phyloP scores from a whole-genome alignment of 768 basidiomycete genomes.

The Russula foetens region DNA sequence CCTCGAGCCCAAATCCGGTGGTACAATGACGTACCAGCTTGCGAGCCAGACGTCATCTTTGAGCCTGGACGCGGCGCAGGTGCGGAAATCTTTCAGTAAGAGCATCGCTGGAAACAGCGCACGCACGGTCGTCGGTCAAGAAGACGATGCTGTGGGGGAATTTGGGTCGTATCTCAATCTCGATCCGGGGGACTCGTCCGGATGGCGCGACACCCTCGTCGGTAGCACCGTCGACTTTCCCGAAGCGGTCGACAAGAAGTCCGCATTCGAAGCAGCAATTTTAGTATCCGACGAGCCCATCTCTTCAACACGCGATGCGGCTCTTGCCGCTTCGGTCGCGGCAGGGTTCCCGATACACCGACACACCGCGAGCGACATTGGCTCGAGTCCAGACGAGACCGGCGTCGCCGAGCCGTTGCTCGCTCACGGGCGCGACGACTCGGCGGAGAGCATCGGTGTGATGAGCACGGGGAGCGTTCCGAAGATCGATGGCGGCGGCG shows the following conservation, averaged over 20 bases:
- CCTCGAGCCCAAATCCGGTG: conserved; percentile 9
- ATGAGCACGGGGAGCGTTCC: background rate
- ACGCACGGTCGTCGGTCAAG: conserved; percentile 23
- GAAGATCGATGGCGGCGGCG: background rate
- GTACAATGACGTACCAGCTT: conserved; percentile 29
- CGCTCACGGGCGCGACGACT: conserved; percentile 17
- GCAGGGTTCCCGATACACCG: conserved; percentile 4
- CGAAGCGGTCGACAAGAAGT: background rate
- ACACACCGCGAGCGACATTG: conserved; percentile 5
- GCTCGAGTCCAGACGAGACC: conserved; percentile 2
- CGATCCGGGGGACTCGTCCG: conserved; percentile 12
- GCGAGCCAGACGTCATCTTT: conserved; percentile 26
- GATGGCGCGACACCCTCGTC: conserved; percentile 18
- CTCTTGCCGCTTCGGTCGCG: background rate
- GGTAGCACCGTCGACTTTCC: conserved; percentile 14
- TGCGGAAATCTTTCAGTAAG: conserved; percentile 25
- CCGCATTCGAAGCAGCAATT: background rate
- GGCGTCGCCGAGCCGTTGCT: conserved; percentile 28
- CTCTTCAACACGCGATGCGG: background rate
- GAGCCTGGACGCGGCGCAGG: conserved; percentile 19
- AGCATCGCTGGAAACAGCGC: conserved; percentile 30
- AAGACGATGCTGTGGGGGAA: conserved; percentile 19
- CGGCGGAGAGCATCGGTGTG: conserved; percentile 23
- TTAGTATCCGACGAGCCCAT: background rate
- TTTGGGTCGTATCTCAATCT: conserved; percentile 17